Evolutionary conservation across 2,329 filamentous ascomycete species (phyloP).

Genomic region (Venturia carpophila): DNA sequence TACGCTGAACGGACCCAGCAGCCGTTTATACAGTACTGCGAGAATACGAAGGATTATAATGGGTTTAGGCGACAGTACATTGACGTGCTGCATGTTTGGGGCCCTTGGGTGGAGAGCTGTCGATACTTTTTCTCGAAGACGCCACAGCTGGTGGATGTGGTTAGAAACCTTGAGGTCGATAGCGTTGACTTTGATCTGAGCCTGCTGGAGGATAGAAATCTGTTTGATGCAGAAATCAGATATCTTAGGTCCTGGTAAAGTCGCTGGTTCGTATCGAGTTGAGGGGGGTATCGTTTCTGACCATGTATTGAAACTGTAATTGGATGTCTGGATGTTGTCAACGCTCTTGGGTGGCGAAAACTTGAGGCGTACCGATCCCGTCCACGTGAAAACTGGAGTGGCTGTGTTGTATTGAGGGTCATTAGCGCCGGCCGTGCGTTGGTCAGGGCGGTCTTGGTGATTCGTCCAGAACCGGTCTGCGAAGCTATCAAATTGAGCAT

Average conservation of each 20-base stretch:
- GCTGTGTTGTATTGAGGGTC: background rate
- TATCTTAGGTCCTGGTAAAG: background rate
- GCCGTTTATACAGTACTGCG: constrained; percentile 1
- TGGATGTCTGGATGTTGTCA: background rate
- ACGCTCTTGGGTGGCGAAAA: background rate
- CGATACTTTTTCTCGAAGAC: background rate
- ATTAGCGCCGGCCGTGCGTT: background rate
- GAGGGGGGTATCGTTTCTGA: background rate
- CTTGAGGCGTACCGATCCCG: background rate
- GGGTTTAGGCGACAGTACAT: background rate
- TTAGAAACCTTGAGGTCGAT: background rate
- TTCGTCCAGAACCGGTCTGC: background rate
- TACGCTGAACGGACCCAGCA: background rate
- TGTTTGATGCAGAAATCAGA: background rate
- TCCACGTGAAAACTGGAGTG: background rate
- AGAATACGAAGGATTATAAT: background rate
- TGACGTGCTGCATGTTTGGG: background rate
- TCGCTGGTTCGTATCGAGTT: no score
- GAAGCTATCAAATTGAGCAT: background rate
- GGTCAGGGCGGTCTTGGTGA: background rate
- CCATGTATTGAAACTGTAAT: background rate
- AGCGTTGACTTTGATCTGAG: background rate
- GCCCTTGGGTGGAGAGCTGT: background rate
- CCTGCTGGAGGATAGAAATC: background rate
- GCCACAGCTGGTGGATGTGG: background rate